These are phyloP conservation scores for Lepidium africanum DNA, from an alignment of 345 rosid genomes.

Conservation along the genomic window DNA sequence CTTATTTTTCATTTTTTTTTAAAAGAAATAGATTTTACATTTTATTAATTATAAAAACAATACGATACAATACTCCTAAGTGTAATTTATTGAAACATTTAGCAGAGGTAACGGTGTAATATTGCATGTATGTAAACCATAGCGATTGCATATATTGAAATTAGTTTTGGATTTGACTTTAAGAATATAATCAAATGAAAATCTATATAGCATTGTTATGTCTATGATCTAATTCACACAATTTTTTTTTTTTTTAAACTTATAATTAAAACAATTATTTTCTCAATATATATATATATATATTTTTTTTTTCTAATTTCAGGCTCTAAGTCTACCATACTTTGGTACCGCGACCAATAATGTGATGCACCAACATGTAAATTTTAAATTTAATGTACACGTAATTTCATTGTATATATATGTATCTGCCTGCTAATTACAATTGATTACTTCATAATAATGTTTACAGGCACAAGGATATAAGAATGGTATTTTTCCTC, in stretches of 20 bases:
- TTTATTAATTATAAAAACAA: not conserved
- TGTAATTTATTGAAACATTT: not conserved
- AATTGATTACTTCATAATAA: not conserved
- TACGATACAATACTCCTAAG: not conserved
- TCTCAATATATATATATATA: not conserved
- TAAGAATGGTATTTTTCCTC: slow-evolving; percentile 61
- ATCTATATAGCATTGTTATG: not conserved
- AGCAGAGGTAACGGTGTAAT: not conserved
- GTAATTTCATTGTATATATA: no score
- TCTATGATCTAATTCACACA: not conserved
- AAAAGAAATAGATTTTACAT: not conserved
- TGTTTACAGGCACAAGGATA: slow-evolving; percentile 51
- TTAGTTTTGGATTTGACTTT: not conserved
- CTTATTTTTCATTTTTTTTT: slow-evolving; percentile 9
- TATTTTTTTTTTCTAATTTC: not conserved
- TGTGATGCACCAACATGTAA: slow-evolving; percentile 60
- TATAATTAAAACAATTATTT: not conserved
- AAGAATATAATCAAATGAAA: not conserved
- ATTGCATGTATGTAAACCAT: not conserved
- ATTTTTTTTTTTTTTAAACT: not conserved
- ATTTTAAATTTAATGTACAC: slow-evolving; percentile 5
- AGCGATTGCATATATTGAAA: not conserved
- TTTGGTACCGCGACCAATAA: slow-evolving; percentile 48
- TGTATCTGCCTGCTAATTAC: not conserved
- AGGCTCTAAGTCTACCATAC: slow-evolving; percentile 95